Conservation (phyloP, 1,284 basidiomycete genomes). For the Puccinia triticina region DNA sequence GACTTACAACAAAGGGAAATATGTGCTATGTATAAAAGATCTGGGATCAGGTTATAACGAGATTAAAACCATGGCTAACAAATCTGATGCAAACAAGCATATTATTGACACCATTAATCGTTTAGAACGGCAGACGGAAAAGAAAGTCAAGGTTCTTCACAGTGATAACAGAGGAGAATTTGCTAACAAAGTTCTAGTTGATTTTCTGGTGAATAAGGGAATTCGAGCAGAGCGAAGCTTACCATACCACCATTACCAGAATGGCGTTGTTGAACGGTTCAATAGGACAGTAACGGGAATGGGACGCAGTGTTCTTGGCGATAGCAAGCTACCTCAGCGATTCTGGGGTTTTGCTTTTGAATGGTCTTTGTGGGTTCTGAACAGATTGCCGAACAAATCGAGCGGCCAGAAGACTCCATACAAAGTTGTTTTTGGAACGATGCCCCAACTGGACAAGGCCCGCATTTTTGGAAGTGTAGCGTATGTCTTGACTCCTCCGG, state of each 20-base stretch:
- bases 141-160: not conserved
- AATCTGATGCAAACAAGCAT: constrained; percentile 11
- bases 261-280: not conserved
- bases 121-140: not conserved
- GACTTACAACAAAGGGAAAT: not conserved
- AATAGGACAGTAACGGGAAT: not conserved
- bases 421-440: too few species aligned
- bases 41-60: not conserved
- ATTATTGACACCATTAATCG: not conserved
- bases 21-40: not conserved
- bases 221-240: not conserved
- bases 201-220: not conserved
- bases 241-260: constrained; percentile 14
- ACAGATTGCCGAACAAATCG: too few species aligned
- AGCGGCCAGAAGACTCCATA: too few species aligned
- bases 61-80: not conserved
- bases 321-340: too few species aligned
- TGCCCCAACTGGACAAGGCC: too few species aligned
- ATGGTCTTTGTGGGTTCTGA: too few species aligned
- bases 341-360: too few species aligned
- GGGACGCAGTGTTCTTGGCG: not conserved
- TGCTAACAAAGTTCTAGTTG: not conserved
- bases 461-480: too few species aligned
- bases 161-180: constrained; percentile 21
- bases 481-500: too few species aligned